Conservation (phyloP, 768 basidiomycete genomes). For the Phaeolepiota aurea region DNA sequence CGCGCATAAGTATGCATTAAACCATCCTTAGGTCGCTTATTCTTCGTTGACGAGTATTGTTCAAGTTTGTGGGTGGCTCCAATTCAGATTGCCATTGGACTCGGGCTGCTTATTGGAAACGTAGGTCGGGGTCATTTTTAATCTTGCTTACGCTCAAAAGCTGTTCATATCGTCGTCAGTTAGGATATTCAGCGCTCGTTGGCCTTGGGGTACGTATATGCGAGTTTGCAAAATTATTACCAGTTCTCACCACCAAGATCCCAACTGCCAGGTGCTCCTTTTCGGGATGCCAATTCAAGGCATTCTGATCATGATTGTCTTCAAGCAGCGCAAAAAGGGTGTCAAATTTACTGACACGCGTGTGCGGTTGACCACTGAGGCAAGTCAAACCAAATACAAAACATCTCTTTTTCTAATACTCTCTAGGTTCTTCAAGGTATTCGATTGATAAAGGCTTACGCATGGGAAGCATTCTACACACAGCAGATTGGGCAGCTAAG, state of each 20-base stretch:
- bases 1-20: slow-evolving; percentile 16
- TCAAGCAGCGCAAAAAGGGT: slow-evolving; percentile 32
- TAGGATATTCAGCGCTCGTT: slow-evolving; percentile 51
- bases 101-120: slow-evolving; percentile 41
- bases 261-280: slow-evolving; percentile 30
- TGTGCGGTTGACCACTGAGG: slow-evolving; percentile 43
- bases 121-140: slow-evolving; percentile 21
- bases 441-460: slow-evolving; percentile 56
- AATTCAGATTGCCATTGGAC: slow-evolving; percentile 36
- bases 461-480: slow-evolving; percentile 47
- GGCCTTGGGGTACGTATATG: slow-evolving; percentile 32
- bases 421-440: slow-evolving; percentile 57
- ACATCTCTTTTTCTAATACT: too few species aligned
- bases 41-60: too few species aligned
- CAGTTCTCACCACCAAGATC: not conserved
- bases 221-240: slow-evolving; percentile 4
- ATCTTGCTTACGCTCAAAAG: not conserved
- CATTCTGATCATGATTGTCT: slow-evolving; percentile 32
- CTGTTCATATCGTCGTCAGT: slow-evolving; percentile 11
- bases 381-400: slow-evolving; percentile 8
- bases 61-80: slow-evolving; percentile 24
- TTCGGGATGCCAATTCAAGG: slow-evolving; percentile 41
- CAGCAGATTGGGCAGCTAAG: slow-evolving; percentile 31
- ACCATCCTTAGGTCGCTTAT: not conserved
- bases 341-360: slow-evolving; percentile 46